phyloP scores from a whole-genome alignment of 768 basidiomycete species.

The Kwoniella shandongensis region DNA sequence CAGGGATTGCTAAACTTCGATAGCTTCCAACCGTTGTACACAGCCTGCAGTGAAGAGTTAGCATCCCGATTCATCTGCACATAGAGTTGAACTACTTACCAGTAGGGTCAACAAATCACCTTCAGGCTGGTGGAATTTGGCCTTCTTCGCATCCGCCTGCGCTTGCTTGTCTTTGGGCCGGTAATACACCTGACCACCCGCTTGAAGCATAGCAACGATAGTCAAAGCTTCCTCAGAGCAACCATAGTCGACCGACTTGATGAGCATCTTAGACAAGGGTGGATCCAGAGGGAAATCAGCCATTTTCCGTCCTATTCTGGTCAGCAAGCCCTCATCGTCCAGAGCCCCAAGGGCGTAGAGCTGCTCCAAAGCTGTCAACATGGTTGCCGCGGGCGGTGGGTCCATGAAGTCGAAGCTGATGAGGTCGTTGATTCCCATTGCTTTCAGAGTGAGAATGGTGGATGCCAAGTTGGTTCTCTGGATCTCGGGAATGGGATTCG shows the following conservation, averaged over 20 bases:
- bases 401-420: constrained; percentile 99
- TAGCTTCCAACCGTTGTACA: constrained; percentile 98
- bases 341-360: constrained; percentile 92
- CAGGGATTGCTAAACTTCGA: constrained; percentile 97
- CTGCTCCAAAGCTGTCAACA: constrained; percentile 92
- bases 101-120: constrained; percentile 70
- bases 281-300: constrained; percentile 99
- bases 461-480: constrained; percentile 82
- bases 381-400: constrained; percentile 92
- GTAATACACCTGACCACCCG: constrained; percentile 89
- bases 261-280: constrained; percentile 92
- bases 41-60: constrained; percentile 64
- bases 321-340: constrained; percentile 93
- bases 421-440: constrained; percentile 98
- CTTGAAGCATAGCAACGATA: constrained; percentile 95
- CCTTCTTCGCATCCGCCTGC: constrained; percentile 98
- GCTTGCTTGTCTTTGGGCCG: constrained; percentile 99
- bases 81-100: constrained; percentile 18
- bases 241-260: constrained; percentile 92
- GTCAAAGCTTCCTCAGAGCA: constrained; percentile 98
- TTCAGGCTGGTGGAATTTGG: constrained; percentile 97
- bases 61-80: constrained; percentile 59
- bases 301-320: constrained; percentile 95
- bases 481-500: constrained; percentile 95
- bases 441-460: constrained; percentile 93